Base-by-base conservation (phyloP, 805 yeast species). In the Wickerhamiella domercqiae region DNA sequence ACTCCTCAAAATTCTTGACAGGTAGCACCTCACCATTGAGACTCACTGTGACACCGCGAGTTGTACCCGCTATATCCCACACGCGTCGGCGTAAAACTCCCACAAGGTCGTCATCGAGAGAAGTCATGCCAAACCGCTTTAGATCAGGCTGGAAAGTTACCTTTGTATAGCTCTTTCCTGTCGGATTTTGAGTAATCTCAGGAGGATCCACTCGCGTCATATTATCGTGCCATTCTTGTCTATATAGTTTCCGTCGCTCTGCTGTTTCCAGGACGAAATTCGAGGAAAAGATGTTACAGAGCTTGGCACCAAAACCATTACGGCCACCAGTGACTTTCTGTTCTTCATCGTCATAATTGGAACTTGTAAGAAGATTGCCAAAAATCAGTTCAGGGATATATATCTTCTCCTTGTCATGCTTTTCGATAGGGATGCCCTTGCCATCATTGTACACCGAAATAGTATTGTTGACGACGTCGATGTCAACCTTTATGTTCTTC, bases 281-380 rank as follows among this genome's bases (percentile, higher is more conserved):
- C 3, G 84, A 79, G 19, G 95, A 83, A 57, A 87, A 90, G 44
- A 90, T 90, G 57, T 90, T 90, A 71, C 98, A 90, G 39, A 90
- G 59, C 53, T 90, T 90, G 35, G 98, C 98, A 60, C 98, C 98
- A 55, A 75, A 90, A 45, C 98, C 98, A 56, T 90, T 90, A 65
- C 98, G 75, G 59, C 98, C 98, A 64, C 98, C 98, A 2, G 94
- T 82, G 24, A 90, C 96, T 58, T 90, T 90, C 60, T 82, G 81
- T 53, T 90, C 81, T 45, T 87, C 73, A 56, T 90, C 98, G 56
- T 90, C 94, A 57, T 90, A 90, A 60, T 90, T 90, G 20, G 94
- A 81, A 2, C 97, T 86, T 0, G 98, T 90, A 46, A 90, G 70
- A 43, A 90, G 68, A 53, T 90, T 83, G 39, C 98, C 98, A 59